Percentiles rank a stretch among this genome's conserved stretches.
These are phyloP conservation scores for Sporormia fimetaria DNA, from an alignment of 495 filamentous ascomycete species.

Conservation along the genomic window DNA sequence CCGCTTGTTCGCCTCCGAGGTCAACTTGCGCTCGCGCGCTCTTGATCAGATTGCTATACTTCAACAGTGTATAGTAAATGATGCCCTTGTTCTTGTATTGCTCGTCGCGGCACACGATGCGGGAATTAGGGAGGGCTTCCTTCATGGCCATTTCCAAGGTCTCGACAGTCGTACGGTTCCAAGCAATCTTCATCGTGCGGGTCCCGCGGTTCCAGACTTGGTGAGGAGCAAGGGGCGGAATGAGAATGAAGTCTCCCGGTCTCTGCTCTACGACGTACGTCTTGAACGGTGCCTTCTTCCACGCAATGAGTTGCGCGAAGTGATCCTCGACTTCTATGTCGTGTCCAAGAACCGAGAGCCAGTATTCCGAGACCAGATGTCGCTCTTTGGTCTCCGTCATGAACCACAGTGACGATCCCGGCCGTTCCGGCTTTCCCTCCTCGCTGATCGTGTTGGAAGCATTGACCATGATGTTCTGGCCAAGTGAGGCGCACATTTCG, in stretches of 20 bases:
- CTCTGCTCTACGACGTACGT: slow-evolving; percentile 89
- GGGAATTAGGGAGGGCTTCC: slow-evolving; percentile 76
- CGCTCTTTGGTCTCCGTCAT: slow-evolving; percentile 93
- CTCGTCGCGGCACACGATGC: slow-evolving; percentile 93
- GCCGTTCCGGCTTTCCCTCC: slow-evolving; percentile 54
- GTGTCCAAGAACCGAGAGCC: slow-evolving; percentile 79
- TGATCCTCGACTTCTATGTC: slow-evolving; percentile 94
- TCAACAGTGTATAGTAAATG: slow-evolving; percentile 68
- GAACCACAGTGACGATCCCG: slow-evolving; percentile 91
- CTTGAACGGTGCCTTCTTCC: slow-evolving; percentile 82
- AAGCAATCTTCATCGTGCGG: slow-evolving; percentile 89
- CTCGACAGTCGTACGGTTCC: slow-evolving; percentile 93
- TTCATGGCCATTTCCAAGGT: slow-evolving; percentile 73
- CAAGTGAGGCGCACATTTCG: slow-evolving; percentile 94
- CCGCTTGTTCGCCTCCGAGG: slow-evolving; percentile 32
- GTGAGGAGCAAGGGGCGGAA: slow-evolving; percentile 93
- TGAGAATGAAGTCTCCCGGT: slow-evolving; percentile 86
- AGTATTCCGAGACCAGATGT: slow-evolving; percentile 78
- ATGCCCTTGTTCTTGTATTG: slow-evolving; percentile 98
- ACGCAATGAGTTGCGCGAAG: slow-evolving; percentile 87
- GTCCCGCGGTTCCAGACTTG: slow-evolving; percentile 98
- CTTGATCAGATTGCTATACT: slow-evolving; percentile 58
- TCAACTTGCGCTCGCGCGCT: slow-evolving; percentile 37
- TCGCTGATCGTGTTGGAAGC: slow-evolving; percentile 49
- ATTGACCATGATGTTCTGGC: slow-evolving; percentile 97